Base-by-base conservation (phyloP, 768 basidiomycete genomes). In the Neoboletus brunneissimus region DNA sequence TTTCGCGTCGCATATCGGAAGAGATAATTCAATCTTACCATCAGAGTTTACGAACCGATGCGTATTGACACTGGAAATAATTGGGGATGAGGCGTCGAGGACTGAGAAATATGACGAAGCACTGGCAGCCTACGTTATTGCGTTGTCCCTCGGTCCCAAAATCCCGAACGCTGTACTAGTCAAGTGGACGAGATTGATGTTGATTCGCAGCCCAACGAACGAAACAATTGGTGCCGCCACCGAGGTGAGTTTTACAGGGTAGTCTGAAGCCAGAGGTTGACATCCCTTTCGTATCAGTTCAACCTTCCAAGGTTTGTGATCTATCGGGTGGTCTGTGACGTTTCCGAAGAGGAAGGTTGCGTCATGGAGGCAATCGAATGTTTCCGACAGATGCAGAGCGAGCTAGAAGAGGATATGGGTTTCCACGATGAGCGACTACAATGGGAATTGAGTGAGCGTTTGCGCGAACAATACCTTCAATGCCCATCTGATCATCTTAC, bases 11-110 rank as follows among this genome's bases (percentile, higher is more conserved):
- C 6, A 2, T 6, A 18, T 5, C 0, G 15, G 5, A 4, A 15
- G 1, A 15, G 3, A 22, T 6, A 23, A 4, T 44, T 40, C 5
- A 27, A 27, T 6, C 0, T 1, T 22, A 2, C 2, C 1, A 4
- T 32, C 38, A 56, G 57, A n/a, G 5, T 60, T 60, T 18, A 51
- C 18, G 9, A 0, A 8, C 7, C 45, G 27, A 20, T 60, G 52
- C 18, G 4, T 43, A 10, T 2, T 9, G 1, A 7, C 3, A 1
- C n/a, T 60, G 13, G 57, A 58, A 29, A 22, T 2, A 1, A 32
- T 43, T n/a, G 55, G 50, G 0, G 43, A 56, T 4, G 23, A 51
- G 32, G 49, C 27, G 4, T 45, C 29, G 7, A 23, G 4, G 12
- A 3, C 13, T 3, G 4, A 46, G 23, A 46, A 46, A 9, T 12